These are phyloP conservation scores for Yamadazyma spencermartinsiae DNA, from an alignment of 1,139 yeast species.

Conservation along the genomic window DNA sequence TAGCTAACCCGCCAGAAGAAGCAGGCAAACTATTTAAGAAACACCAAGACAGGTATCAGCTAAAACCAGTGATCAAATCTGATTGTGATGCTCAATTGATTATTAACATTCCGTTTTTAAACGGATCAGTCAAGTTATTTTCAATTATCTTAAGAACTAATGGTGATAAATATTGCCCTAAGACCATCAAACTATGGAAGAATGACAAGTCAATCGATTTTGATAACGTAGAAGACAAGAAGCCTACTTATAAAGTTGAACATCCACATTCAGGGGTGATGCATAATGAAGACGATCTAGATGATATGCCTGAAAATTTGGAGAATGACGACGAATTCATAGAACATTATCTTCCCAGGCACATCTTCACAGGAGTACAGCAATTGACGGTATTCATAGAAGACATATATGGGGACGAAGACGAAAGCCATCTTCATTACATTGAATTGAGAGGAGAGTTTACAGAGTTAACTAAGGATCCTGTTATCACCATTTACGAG, in stretches of 20 bases:
- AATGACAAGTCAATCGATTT: conserved; percentile 71
- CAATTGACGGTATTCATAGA: conserved; percentile 68
- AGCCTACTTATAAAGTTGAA: conserved; percentile 52
- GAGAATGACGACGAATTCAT: conserved; percentile 57
- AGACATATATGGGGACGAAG: conserved; percentile 59
- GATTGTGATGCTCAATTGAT: conserved; percentile 85
- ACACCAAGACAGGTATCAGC: conserved; percentile 39
- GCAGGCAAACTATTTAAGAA: conserved; percentile 52
- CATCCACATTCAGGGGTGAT: conserved; percentile 65
- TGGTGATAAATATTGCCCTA: conserved; percentile 66
- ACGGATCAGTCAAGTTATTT: conserved; percentile 71
- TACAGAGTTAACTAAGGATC: conserved; percentile 60
- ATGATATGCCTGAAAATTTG: conserved; percentile 33
- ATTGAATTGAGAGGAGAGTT: conserved; percentile 84
- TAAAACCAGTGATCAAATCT: conserved; percentile 56
- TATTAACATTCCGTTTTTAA: conserved; percentile 69
- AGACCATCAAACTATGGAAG: conserved; percentile 67
- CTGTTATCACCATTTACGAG: conserved; percentile 77
- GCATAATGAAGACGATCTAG: conserved; percentile 35
- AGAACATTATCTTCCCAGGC: conserved; percentile 81
- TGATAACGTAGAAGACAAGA: conserved; percentile 51
- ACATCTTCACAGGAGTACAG: conserved; percentile 68
- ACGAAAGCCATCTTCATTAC: conserved; percentile 58
- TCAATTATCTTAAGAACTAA: conserved; percentile 71
- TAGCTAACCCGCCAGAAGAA: conserved; percentile 52